Evolutionary conservation across 2,329 filamentous ascomycete genomes (phyloP), one percentile per base, ranked within the genome.

Genomic region (Anisogramma anomala): DNA sequence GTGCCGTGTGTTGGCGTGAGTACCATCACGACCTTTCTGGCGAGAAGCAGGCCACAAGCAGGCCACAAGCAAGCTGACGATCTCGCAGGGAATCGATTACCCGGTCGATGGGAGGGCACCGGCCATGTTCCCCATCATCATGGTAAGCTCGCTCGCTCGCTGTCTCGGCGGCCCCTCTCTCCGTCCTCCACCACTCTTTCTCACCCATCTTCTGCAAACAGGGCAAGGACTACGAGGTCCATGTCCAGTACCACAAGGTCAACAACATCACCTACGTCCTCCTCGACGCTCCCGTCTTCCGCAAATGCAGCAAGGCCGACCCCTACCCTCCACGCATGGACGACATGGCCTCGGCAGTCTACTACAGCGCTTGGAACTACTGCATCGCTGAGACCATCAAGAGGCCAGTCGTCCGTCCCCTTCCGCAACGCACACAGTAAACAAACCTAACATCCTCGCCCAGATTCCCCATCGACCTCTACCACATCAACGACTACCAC

Each of bases 341-440:
- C 11, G 44, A 82, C 52, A 62, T 81, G 42, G 73, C 77, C 45
- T 76, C 70, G 48, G 77, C 77, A 6, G 72, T 82, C 37, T 80
- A 80, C 58, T 81, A 81, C 57, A 79, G 74, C 2, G 74, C 77
- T 1, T 82, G 77, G 77, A 81, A 81, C 45, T 72, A 76, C 52
- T 80, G 76, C 52, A 78, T 80, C 49, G 73, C 76, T 1, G 66
- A 75, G 48, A 61, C 73, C 2, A 67, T 78, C 46, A 65, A 66
- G 35, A 67, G 76, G n/a, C 14, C 3, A 14, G 27, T 14, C 14
- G 14, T 30, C 13, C 13, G 3, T 4, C 2, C 13, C n/a, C 3
- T 15, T 30, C 27, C 8, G 6, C n/a, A 15, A 3, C 13, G 8
- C 5, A 30, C 4, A 6, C 3, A n/a, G n/a, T n/a, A n/a, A n/a